Conservation (phyloP, 1,284 basidiomycete species). For the Boletus smithii region DNA sequence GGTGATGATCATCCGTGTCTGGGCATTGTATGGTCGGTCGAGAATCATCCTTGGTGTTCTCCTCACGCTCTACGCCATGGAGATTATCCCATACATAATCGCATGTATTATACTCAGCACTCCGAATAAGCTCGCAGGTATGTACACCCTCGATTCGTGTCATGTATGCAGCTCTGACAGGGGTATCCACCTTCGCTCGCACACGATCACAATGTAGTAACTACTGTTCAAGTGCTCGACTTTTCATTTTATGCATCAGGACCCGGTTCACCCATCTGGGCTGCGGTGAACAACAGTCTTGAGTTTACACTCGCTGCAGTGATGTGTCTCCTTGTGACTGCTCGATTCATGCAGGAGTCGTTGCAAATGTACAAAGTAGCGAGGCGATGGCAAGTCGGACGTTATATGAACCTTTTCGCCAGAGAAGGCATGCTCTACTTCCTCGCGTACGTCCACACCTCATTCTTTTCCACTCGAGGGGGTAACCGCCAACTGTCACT, state of each 20-base stretch:
- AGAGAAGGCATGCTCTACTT: slow-evolving; percentile 1
- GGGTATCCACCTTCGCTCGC: too few species aligned
- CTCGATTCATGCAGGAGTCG: background rate
- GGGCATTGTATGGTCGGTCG: slow-evolving; percentile 8
- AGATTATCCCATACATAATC: background rate
- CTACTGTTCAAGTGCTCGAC: background rate
- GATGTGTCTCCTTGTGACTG: slow-evolving; percentile 1
- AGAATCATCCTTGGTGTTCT: slow-evolving; percentile 5
- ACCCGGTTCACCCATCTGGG: background rate
- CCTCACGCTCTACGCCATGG: background rate
- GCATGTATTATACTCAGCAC: background rate
- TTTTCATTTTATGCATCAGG: background rate
- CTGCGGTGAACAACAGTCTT: background rate
- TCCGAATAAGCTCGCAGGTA: background rate
- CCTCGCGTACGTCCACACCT: background rate
- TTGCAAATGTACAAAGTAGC: background rate
- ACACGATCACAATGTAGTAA: background rate
- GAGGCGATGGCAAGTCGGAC: background rate
- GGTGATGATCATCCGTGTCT: slow-evolving; percentile 12
- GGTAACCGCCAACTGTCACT: too few species aligned
- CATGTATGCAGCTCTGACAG: too few species aligned
- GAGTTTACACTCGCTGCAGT: background rate
- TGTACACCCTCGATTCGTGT: background rate
- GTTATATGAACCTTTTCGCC: slow-evolving; percentile 5
- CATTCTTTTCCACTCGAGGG: too few species aligned